phyloP scores from a whole-genome alignment of 345 rosid species.

The Pistacia vera region DNA sequence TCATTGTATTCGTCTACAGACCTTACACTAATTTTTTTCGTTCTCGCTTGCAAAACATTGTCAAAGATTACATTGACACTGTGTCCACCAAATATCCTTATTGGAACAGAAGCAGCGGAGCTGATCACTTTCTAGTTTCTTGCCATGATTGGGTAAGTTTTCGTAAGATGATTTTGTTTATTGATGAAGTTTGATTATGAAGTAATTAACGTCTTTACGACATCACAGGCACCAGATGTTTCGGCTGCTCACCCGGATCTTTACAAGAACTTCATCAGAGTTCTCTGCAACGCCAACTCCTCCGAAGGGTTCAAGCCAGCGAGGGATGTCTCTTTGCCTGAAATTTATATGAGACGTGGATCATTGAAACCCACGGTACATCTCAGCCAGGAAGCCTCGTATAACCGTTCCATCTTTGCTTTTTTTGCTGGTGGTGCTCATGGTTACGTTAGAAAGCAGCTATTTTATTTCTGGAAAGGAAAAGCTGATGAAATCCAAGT shows the following conservation, averaged over 20 bases:
- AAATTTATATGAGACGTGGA: slow-evolving; percentile 25
- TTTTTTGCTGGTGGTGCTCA: slow-evolving; percentile 54
- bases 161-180: no score
- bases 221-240: slow-evolving; percentile 41
- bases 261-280: slow-evolving; percentile 44
- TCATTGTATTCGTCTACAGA: slow-evolving; percentile 47
- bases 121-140: slow-evolving; percentile 68
- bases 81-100: slow-evolving; percentile 43
- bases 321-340: slow-evolving; percentile 49
- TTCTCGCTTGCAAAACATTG: slow-evolving; percentile 45
- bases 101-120: slow-evolving; percentile 65
- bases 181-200: no score
- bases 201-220: not conserved
- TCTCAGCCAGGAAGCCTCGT: not conserved
- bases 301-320: slow-evolving; percentile 47
- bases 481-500: slow-evolving; percentile 35
- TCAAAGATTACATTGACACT: slow-evolving; percentile 50
- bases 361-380: not conserved
- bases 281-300: slow-evolving; percentile 54
- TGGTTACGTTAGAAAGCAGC: slow-evolving; percentile 33
- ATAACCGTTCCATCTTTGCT: slow-evolving; percentile 36
- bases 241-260: slow-evolving; percentile 32
- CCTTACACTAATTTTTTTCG: slow-evolving; percentile 60
- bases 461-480: slow-evolving; percentile 40
- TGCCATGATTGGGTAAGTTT: slow-evolving; percentile 76